Conservation (phyloP, 2,329 filamentous ascomycete species). For the Penicillium frequentans region DNA sequence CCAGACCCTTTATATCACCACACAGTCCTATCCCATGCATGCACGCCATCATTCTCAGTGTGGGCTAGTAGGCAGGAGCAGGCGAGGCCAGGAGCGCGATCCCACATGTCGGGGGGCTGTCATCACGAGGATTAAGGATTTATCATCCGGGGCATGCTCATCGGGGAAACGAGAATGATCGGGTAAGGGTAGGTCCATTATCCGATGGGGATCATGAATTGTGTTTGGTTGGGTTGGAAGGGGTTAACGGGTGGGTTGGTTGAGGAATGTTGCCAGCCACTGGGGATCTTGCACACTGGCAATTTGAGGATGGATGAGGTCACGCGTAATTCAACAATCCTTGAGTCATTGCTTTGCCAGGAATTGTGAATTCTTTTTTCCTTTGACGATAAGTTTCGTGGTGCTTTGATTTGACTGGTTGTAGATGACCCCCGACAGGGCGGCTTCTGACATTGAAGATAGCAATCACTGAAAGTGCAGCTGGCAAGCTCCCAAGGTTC, state of each 20-base stretch:
- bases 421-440: not conserved
- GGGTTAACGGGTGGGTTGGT: not conserved
- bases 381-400: not conserved
- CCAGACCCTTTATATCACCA: slow-evolving; percentile 13
- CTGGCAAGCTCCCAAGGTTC: not conserved
- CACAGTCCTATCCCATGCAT: not conserved
- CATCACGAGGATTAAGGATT: not conserved
- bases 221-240: slow-evolving; percentile 1
- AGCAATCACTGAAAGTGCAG: not conserved
- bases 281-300: slow-evolving; percentile 2
- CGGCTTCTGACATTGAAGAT: no score
- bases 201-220: not conserved
- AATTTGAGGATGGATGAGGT: not conserved
- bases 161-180: not conserved
- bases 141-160: not conserved
- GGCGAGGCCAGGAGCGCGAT: not conserved
- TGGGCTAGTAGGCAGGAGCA: slow-evolving; percentile 13
- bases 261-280: slow-evolving; percentile 21
- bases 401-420: not conserved
- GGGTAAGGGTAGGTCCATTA: not conserved
- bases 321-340: not conserved
- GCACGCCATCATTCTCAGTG: slow-evolving; percentile 16
- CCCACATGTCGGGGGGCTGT: not conserved
- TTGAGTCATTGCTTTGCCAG: not conserved
- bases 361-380: not conserved